Conservation (phyloP, 805 yeast species). For the Spathaspora passalidarum region DNA sequence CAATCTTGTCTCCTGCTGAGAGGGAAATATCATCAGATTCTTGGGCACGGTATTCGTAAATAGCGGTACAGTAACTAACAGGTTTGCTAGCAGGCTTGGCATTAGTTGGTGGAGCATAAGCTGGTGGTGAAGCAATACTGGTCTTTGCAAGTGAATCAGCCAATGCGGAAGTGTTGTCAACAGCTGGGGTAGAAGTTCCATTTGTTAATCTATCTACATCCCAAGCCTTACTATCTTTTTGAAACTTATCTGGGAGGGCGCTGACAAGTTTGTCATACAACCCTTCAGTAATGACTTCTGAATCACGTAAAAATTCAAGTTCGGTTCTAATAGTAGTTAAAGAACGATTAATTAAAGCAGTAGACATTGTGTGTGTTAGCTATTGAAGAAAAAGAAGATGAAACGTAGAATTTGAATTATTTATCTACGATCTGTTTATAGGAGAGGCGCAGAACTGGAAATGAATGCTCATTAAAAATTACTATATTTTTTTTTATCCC, state of each 20-base stretch:
- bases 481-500: neutral
- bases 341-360: conserved; percentile 73
- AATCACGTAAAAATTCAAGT: conserved; percentile 73
- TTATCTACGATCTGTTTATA: too few relatives aligned
- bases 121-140: conserved; percentile 10
- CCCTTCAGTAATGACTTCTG: conserved; percentile 62
- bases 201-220: conserved; percentile 32
- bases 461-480: too few relatives aligned
- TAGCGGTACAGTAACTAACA: conserved; percentile 52
- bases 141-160: conserved; percentile 9
- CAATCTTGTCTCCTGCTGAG: conserved; percentile 63
- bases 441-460: neutral
- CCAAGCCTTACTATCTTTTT: conserved; percentile 49
- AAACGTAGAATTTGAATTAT: too few relatives aligned
- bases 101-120: conserved; percentile 14
- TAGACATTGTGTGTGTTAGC: conserved; percentile 27
- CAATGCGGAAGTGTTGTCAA: neutral
- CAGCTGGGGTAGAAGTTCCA: conserved; percentile 2
- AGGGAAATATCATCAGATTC: conserved; percentile 73
- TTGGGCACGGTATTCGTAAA: conserved; percentile 72
- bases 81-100: conserved; percentile 11
- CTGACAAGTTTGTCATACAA: conserved; percentile 49
- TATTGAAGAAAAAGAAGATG: neutral
- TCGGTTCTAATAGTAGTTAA: conserved; percentile 73
- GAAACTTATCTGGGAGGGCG: conserved; percentile 57